These are phyloP conservation scores for Phytophthora brassicae DNA, from an alignment of 352 stramenopile genomes.

Conservation along the genomic window DNA sequence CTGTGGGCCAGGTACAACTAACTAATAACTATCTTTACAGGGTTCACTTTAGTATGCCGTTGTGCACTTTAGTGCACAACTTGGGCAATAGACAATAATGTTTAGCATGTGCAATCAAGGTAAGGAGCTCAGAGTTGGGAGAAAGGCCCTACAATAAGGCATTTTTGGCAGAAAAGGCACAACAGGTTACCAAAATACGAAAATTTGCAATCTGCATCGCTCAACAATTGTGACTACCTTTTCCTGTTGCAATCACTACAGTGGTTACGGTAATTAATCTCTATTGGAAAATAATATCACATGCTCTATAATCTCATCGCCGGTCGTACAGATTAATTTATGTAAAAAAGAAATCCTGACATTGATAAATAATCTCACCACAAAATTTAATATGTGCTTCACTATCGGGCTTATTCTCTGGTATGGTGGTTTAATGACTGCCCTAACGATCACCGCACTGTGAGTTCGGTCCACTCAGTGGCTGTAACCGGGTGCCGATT, in stretches of 20 bases:
- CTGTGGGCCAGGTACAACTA: too few relatives aligned
- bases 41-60: too few relatives aligned
- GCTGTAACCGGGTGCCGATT: background rate
- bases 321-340: background rate
- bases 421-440: background rate
- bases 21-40: too few relatives aligned
- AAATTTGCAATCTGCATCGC: too few relatives aligned
- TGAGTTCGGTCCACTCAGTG: background rate
- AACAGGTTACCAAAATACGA: too few relatives aligned
- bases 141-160: too few relatives aligned
- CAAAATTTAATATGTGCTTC: background rate
- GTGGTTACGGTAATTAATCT: background rate
- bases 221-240: too few relatives aligned
- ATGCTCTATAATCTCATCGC: background rate
- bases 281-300: conserved; percentile 1
- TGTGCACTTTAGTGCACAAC: too few relatives aligned
- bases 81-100: too few relatives aligned
- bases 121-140: too few relatives aligned
- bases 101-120: too few relatives aligned
- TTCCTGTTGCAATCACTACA: background rate
- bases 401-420: background rate
- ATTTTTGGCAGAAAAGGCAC: too few relatives aligned
- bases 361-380: conserved; percentile 2
- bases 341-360: background rate
- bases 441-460: background rate